Percentiles rank a stretch among this genome's conserved stretches.
phyloP scores from a whole-genome alignment of 257 asterid species.

The Cruciata laevipes region DNA sequence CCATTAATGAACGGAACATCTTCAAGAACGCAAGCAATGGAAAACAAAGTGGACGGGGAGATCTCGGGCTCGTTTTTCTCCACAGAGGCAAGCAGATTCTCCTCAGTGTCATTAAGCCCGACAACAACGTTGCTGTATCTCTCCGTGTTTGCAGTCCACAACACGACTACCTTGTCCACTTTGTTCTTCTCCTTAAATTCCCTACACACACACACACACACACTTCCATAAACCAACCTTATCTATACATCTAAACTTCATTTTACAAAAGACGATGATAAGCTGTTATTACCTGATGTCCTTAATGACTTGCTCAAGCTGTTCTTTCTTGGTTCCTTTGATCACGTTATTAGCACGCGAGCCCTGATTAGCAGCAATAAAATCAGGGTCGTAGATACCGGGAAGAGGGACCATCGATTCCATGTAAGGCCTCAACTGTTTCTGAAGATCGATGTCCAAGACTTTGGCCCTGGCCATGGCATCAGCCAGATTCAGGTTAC shows the following conservation, averaged over 20 bases:
- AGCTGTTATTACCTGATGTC: conserved; percentile 58
- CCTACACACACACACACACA: conserved; percentile 29
- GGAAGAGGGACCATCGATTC: conserved; percentile 99
- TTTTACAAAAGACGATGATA: background rate
- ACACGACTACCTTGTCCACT: conserved; percentile 75
- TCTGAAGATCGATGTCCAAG: conserved; percentile 85
- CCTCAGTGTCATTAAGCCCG: conserved; percentile 79
- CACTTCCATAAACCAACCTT: background rate
- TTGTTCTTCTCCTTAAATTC: conserved; percentile 85
- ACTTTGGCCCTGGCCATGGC: conserved; percentile 97
- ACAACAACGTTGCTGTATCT: conserved; percentile 79
- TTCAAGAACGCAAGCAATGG: conserved; percentile 73
- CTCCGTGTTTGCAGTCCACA: conserved; percentile 99
- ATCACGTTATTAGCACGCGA: conserved; percentile 82
- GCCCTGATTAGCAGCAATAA: conserved; percentile 98
- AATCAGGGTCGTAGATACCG: conserved; percentile 88
- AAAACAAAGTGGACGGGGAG: conserved; percentile 79
- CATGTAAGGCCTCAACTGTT: conserved; percentile 95
- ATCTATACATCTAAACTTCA: background rate
- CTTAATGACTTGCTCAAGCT: conserved; percentile 63
- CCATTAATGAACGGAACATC: conserved; percentile 88
- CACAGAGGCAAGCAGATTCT: conserved; percentile 68
- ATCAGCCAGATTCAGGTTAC: conserved; percentile 88
- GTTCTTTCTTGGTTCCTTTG: conserved; percentile 82
- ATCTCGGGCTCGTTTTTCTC: conserved; percentile 78